Evolutionary conservation across 2,329 filamentous ascomycete species (phyloP), one percentile per base, ranked within the genome.

Genomic region (Paecilomyces variotii): DNA sequence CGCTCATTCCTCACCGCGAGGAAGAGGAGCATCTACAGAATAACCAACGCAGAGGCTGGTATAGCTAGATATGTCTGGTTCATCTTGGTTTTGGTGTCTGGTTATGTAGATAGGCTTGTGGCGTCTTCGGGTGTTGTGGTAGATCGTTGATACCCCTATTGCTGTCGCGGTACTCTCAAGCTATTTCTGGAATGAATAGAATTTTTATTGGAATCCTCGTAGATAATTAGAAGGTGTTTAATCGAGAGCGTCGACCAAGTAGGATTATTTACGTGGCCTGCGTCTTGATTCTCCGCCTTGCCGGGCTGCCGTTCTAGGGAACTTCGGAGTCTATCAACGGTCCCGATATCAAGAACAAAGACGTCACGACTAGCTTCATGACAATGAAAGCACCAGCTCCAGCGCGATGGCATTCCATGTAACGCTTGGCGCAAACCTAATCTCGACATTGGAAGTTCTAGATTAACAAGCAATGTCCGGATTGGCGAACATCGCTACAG

Each of bases 1-100:
- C 89, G 1, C 87, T 97, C 74, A 97, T 99, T 62, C 83, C 87
- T n/a, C 89, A 96, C 72, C 84, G 94, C 14, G 77, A 83, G 61
- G 86, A 90, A 62, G 77, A 83, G 58, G 73, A 74, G 27, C 77
- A 82, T 63, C 82, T 86, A 59, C 74, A 81, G 58, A 72, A 73
- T 5, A 73, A 72, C 30, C 71, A 77, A 28, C 80, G 80, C 1
- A 81, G 82, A 4, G 84, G 86, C 26, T 91, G 88, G 88, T 89
- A 90, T 69, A 82, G 80, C 63, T 88, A 69, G 60, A 54, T 11
- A 19, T 25, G 11, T 55, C 26, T 32, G 24, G 32, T 32, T 24
- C 12, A 53, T 39, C 5, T 57, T 34, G 7, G 24, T 32, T 59
- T 56, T n/a, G 49, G 10, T 34, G 7, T 55, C 10, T 14, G 12